Evolutionary conservation across 768 basidiomycete genomes (phyloP).

Genomic region (Cystobasidium onofrii): DNA sequence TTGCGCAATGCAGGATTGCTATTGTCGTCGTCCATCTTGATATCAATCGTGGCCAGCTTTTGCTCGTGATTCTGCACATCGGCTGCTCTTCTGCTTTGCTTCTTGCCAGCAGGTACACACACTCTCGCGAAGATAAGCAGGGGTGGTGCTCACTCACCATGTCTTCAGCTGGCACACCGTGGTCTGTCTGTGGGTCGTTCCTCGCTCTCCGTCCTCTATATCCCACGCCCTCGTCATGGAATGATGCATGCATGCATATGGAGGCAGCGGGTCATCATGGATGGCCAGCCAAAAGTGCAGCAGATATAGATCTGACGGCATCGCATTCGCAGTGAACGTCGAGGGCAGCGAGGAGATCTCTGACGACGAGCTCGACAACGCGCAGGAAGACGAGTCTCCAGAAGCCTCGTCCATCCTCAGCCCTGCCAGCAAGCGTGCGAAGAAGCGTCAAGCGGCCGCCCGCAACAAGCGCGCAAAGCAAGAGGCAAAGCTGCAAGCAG

Average conservation of each 20-base stretch:
- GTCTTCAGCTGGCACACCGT: conserved; percentile 13
- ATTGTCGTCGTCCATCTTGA: not conserved
- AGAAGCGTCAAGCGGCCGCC: conserved; percentile 18
- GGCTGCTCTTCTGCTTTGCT: not conserved
- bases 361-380: not conserved
- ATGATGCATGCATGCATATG: not conserved
- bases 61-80: not conserved
- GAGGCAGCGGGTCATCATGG: not conserved
- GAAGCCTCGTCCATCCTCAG: conserved; percentile 1
- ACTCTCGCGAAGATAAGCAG: not conserved
- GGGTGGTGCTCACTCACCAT: not conserved
- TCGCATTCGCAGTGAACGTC: not conserved
- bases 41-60: too few relatives aligned
- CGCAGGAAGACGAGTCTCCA: not conserved
- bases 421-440: conserved; percentile 15
- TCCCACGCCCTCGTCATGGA: not conserved
- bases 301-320: not conserved
- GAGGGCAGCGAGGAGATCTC: conserved; percentile 5
- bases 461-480: conserved; percentile 9
- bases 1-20: not conserved
- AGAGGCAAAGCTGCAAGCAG: conserved; percentile 15
- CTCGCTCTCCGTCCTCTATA: not conserved
- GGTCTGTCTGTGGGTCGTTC: conserved; percentile 16
- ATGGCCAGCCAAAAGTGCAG: too few relatives aligned
- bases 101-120: not conserved